Evolutionary conservation across 2,329 filamentous ascomycete genomes (phyloP).

Genomic region (Fusarium coicis): DNA sequence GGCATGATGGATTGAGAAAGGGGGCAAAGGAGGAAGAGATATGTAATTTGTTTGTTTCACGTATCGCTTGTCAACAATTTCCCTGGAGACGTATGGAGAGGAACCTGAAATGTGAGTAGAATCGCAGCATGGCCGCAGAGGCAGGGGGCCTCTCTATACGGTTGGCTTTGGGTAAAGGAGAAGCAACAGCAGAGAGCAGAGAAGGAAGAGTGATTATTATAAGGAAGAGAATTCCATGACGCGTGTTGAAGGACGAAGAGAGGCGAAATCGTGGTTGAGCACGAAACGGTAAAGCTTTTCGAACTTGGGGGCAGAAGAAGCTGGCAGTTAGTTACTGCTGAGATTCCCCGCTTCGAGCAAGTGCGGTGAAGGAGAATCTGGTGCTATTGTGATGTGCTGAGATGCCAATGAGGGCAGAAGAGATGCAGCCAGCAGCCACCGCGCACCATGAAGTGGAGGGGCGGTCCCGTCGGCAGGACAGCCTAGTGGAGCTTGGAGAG

Average conservation of each 20-base stretch:
- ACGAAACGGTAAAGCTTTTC: slow-evolving; percentile 20
- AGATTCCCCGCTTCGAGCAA: slow-evolving; percentile 15
- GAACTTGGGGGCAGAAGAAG: slow-evolving; percentile 11
- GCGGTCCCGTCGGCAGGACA: slow-evolving; percentile 29
- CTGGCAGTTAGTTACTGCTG: neutral
- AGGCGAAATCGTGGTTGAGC: slow-evolving; percentile 43
- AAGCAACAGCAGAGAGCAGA: slow-evolving; percentile 33
- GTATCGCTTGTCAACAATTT: slow-evolving; percentile 36
- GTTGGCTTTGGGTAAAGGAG: slow-evolving; percentile 21
- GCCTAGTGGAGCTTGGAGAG: slow-evolving; percentile 15
- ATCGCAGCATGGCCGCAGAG: slow-evolving; percentile 48
- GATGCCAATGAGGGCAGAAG: slow-evolving; percentile 35
- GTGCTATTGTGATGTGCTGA: slow-evolving; percentile 33
- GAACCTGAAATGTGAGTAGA: slow-evolving; percentile 41
- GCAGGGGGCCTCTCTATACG: slow-evolving; percentile 32
- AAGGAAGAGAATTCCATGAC: slow-evolving; percentile 33
- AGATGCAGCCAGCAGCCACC: slow-evolving; percentile 15
- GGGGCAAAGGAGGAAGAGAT: neutral
- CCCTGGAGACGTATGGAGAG: slow-evolving; percentile 38
- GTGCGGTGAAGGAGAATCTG: slow-evolving; percentile 36
- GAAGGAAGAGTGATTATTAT: slow-evolving; percentile 32
- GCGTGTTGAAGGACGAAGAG: slow-evolving; percentile 24
- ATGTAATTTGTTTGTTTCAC: slow-evolving; percentile 24
- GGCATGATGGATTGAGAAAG: slow-evolving; percentile 59
- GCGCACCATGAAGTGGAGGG: slow-evolving; percentile 31